Percentiles rank a stretch among this genome's conserved stretches.
These are phyloP conservation scores for Trichoderma harzianum DNA, from an alignment of 2,329 filamentous ascomycete species.

Conservation along the genomic window DNA sequence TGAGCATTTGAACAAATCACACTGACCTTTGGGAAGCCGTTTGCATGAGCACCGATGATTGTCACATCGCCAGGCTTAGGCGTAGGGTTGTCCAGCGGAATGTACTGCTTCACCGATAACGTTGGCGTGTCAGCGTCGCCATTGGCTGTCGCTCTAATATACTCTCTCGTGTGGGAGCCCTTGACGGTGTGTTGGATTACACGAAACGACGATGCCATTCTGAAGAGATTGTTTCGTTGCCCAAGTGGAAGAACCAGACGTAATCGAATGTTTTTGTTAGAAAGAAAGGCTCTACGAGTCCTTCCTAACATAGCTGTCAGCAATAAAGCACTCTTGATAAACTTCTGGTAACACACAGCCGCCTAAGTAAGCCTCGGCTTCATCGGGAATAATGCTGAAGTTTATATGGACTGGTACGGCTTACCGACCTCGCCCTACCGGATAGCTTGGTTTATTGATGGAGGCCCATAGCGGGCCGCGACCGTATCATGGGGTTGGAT, in stretches of 20 bases:
- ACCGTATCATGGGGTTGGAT: not conserved
- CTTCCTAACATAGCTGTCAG: not conserved
- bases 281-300: not conserved
- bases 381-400: not conserved
- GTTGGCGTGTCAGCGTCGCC: not conserved
- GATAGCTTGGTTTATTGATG: not conserved
- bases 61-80: not conserved
- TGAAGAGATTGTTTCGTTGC: not conserved
- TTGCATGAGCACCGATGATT: not conserved
- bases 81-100: not conserved
- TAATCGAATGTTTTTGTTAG: not conserved
- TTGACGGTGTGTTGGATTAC: not conserved
- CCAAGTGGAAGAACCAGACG: not conserved
- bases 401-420: not conserved
- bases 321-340: not conserved
- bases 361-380: not conserved
- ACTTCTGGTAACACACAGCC: not conserved
- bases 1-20: not conserved
- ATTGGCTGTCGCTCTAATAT: not conserved
- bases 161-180: not conserved
- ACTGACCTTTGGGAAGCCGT: not conserved
- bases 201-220: not conserved
- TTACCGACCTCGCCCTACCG: not conserved
- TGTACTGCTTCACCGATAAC: not conserved
- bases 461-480: not conserved